Evolutionary conservation across 2,329 filamentous ascomycete genomes (phyloP).

Genomic region (Trichophyton schoenleinii): DNA sequence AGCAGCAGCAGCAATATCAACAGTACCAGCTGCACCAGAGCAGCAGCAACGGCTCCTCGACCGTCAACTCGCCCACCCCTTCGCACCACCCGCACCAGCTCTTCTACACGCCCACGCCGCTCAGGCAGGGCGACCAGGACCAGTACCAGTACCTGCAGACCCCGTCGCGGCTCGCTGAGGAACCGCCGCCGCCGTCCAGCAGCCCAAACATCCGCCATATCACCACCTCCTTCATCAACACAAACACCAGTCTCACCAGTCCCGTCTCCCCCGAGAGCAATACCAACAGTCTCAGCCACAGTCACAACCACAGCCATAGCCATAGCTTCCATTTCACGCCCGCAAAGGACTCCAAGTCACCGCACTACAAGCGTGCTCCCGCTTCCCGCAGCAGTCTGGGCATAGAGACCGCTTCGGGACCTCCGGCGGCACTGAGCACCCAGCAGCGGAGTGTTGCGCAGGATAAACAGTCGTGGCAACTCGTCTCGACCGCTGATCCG

Average conservation of each 20-base stretch:
- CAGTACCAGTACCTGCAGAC: neutral
- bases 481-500: constrained; percentile 15
- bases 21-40: constrained; percentile 2
- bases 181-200: constrained; percentile 12
- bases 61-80: constrained; percentile 14
- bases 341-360: constrained; percentile 11
- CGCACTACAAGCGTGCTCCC: constrained; percentile 28
- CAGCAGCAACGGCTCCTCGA: constrained; percentile 5
- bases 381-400: constrained; percentile 39
- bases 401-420: constrained; percentile 39
- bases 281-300: neutral
- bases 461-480: constrained; percentile 20
- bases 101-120: constrained; percentile 12
- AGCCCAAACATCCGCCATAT: constrained; percentile 15
- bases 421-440: constrained; percentile 40
- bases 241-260: constrained; percentile 5
- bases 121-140: neutral
- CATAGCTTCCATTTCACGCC: constrained; percentile 1
- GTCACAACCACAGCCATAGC: neutral
- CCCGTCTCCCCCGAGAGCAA: neutral
- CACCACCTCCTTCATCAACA: constrained; percentile 7
- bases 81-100: constrained; percentile 7
- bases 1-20: constrained; percentile 3
- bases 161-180: neutral
- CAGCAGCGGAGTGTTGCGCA: constrained; percentile 26